Evolutionary conservation across 2,329 filamentous ascomycete genomes (phyloP).

Genomic region (Didymella sp.): DNA sequence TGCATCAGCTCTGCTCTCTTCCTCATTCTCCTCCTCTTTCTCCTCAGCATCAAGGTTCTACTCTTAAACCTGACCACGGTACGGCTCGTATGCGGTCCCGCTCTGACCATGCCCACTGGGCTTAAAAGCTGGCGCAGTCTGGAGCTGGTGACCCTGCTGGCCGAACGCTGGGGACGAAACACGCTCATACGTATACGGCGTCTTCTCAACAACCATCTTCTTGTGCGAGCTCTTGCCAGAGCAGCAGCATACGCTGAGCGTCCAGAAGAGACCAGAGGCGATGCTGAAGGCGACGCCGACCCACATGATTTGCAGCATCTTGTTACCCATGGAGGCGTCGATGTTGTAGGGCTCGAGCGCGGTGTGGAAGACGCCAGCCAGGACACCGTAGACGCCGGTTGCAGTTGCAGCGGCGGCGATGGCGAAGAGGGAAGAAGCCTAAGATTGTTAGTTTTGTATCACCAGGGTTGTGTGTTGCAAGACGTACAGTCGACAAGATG

Average conservation of each 20-base stretch:
- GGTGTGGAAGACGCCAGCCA: slow-evolving; percentile 72
- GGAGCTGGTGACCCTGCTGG: slow-evolving; percentile 37
- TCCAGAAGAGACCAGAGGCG: slow-evolving; percentile 84
- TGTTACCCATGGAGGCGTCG: slow-evolving; percentile 68
- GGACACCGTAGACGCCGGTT: slow-evolving; percentile 74
- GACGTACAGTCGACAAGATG: slow-evolving; percentile 68
- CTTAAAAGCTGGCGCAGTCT: slow-evolving; percentile 22
- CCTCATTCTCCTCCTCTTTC: too few species aligned
- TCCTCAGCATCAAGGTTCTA: too few species aligned
- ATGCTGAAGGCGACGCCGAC: slow-evolving; percentile 79
- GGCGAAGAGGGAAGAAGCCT: slow-evolving; percentile 63
- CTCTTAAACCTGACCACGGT: slow-evolving; percentile 18
- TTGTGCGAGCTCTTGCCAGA: slow-evolving; percentile 64
- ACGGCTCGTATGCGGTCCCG: slow-evolving; percentile 54
- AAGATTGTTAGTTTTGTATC: slow-evolving; percentile 35
- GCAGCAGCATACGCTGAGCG: slow-evolving; percentile 92
- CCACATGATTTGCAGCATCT: slow-evolving; percentile 78
- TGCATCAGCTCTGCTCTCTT: background rate
- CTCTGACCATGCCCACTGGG: slow-evolving; percentile 28
- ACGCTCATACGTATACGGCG: slow-evolving; percentile 67
- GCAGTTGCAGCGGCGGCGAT: slow-evolving; percentile 73
- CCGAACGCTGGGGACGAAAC: slow-evolving; percentile 55
- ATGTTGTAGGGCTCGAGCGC: slow-evolving; percentile 76
- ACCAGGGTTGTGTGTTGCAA: slow-evolving; percentile 24
- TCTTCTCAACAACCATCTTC: slow-evolving; percentile 63